Conservation (phyloP, 2,329 filamentous ascomycete species). For the Orbilia javanica region DNA sequence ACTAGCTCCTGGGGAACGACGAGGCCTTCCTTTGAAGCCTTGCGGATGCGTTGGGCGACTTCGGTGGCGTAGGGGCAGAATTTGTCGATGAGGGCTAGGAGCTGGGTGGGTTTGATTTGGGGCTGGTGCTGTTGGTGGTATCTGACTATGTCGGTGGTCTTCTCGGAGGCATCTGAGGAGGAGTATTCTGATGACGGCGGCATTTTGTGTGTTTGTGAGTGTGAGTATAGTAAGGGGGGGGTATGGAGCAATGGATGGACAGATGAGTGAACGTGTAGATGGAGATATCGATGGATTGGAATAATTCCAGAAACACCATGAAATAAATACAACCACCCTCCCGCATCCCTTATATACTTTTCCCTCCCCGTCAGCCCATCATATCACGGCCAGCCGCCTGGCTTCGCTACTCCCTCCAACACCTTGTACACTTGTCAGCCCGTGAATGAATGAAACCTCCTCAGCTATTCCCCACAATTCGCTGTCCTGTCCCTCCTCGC, state of each 20-base stretch:
- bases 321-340: neutral
- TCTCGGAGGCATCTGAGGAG: neutral
- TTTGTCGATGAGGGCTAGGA: neutral
- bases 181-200: neutral
- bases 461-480: neutral
- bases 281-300: neutral
- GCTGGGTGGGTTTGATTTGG: neutral
- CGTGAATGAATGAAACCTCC: slow-evolving; percentile 3
- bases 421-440: neutral
- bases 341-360: neutral
- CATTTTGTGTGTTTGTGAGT: neutral
- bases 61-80: slow-evolving; percentile 14
- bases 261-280: neutral
- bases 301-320: too few species aligned
- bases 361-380: neutral
- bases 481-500: too few species aligned
- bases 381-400: neutral
- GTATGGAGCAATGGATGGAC: too few species aligned
- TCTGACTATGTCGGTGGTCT: neutral
- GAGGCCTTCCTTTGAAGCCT: slow-evolving; percentile 1
- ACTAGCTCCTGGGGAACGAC: neutral
- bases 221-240: neutral
- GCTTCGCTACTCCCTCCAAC: too few species aligned
- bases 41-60: neutral
- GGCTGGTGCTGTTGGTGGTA: neutral